Evolutionary conservation across 148 eudicot genomes (phyloP).

Genomic region (Polygonum maritimum): DNA sequence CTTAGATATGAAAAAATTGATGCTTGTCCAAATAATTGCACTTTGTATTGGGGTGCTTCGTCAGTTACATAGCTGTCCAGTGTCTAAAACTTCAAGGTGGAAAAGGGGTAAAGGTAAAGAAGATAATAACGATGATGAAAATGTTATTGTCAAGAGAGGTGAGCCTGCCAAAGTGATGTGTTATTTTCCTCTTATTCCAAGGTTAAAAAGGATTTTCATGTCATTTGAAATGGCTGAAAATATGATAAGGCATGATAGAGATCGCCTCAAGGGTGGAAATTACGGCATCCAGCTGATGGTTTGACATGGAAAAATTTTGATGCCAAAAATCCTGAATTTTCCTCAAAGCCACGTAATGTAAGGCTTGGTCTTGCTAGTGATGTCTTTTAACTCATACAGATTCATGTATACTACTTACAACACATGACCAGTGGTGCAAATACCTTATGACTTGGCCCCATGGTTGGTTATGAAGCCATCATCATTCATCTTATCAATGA

Average conservation of each 20-base stretch:
- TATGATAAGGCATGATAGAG: slow-evolving; percentile 2
- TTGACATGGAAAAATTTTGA: slow-evolving; percentile 9
- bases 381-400: slow-evolving; percentile 1
- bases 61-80: not conserved
- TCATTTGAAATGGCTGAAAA: not conserved
- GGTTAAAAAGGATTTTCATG: slow-evolving; percentile 8
- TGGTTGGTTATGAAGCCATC: not conserved
- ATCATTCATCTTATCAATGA: not conserved
- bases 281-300: slow-evolving; percentile 7
- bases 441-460: not conserved
- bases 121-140: not conserved
- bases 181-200: slow-evolving; percentile 8
- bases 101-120: not conserved
- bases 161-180: not conserved
- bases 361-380: slow-evolving; percentile 6
- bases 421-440: not conserved
- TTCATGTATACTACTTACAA: not conserved
- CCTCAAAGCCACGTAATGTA: not conserved
- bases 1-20: not conserved
- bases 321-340: not conserved
- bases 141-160: not conserved
- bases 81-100: not conserved
- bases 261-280: not conserved
- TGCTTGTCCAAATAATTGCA: slow-evolving; percentile 8
- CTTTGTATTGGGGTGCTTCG: not conserved